These are phyloP conservation scores for Penicillium sp. DNA, from an alignment of 2,329 filamentous ascomycete genomes.

Conservation along the genomic window DNA sequence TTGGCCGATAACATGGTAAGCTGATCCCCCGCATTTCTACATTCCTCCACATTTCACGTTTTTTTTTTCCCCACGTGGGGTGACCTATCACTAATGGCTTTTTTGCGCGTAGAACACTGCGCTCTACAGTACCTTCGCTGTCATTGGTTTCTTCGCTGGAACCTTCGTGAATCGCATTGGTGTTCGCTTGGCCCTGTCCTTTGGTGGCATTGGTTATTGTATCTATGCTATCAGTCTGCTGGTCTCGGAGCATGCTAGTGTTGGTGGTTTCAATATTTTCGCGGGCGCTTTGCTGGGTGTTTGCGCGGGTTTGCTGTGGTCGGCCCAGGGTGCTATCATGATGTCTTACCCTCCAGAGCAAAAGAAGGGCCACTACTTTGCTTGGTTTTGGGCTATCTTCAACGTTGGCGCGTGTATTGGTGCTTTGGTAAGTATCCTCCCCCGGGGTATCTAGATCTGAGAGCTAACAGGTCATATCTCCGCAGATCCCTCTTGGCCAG, in stretches of 20 bases:
- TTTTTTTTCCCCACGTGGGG: not conserved
- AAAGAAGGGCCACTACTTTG: conserved; percentile 81
- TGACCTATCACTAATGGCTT: not conserved
- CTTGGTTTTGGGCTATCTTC: conserved; percentile 91
- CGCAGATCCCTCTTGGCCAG: conserved; percentile 42
- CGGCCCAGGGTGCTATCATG: conserved; percentile 51
- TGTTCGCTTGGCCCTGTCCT: conserved; percentile 39
- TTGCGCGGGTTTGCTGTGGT: conserved; percentile 50
- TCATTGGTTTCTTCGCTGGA: conserved; percentile 61
- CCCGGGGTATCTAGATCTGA: not conserved
- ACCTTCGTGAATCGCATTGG: conserved; percentile 44
- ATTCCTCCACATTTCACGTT: not conserved
- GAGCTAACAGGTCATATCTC: not conserved
- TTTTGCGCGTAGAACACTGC: conserved; percentile 53
- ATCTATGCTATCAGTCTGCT: conserved; percentile 41
- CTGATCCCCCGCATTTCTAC: not conserved
- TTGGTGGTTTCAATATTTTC: conserved; percentile 48
- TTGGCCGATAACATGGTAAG: conserved; percentile 54
- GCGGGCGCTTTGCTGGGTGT: conserved; percentile 49
- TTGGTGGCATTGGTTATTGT: conserved; percentile 46
- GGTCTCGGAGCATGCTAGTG: conserved; percentile 46
- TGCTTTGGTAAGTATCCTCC: conserved; percentile 53
- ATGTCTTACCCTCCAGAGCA: conserved; percentile 81
- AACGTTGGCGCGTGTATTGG: conserved; percentile 86
- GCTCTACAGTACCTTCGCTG: conserved; percentile 68